Conservation (phyloP, 257 asterid species). For the Solanum pimpinellifolium region DNA sequence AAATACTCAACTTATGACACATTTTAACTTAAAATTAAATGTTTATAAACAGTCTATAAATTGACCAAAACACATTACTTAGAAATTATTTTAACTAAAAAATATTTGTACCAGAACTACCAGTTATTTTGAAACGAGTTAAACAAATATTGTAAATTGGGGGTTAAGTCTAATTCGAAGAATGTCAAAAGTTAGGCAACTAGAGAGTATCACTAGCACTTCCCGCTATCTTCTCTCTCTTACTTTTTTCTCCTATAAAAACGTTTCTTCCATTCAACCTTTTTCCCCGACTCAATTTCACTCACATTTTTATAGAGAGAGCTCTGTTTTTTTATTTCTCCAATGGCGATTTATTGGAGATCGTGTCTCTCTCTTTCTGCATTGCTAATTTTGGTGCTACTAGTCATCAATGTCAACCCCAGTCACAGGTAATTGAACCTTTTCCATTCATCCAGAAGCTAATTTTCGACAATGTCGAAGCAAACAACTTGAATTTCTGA, state of each 20-base stretch:
- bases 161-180: not conserved
- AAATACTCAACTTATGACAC: too few relatives aligned
- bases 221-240: not conserved
- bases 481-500: not conserved
- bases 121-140: not conserved
- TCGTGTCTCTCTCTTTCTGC: slow-evolving; percentile 6
- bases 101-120: not conserved
- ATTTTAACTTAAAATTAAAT: too few relatives aligned
- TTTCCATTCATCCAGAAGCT: not conserved
- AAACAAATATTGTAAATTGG: not conserved
- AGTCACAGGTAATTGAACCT: slow-evolving; percentile 28
- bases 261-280: slow-evolving; percentile 23
- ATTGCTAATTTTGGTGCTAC: slow-evolving; percentile 19
- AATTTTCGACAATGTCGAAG: not conserved
- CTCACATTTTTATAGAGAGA: not conserved
- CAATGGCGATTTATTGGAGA: slow-evolving; percentile 37
- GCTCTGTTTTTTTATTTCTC: not conserved
- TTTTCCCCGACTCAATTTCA: slow-evolving; percentile 16
- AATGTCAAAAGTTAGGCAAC: slow-evolving; percentile 3
- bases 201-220: not conserved
- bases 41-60: not conserved
- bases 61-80: not conserved
- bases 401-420: slow-evolving; percentile 19
- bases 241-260: slow-evolving; percentile 29
- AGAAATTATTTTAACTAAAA: not conserved